A percentile compares a stretch with the other conserved stretches of the same genome.
Evolutionary conservation across 331 rosid genomes (phyloP).

Genomic region (Arachis monticola): DNA sequence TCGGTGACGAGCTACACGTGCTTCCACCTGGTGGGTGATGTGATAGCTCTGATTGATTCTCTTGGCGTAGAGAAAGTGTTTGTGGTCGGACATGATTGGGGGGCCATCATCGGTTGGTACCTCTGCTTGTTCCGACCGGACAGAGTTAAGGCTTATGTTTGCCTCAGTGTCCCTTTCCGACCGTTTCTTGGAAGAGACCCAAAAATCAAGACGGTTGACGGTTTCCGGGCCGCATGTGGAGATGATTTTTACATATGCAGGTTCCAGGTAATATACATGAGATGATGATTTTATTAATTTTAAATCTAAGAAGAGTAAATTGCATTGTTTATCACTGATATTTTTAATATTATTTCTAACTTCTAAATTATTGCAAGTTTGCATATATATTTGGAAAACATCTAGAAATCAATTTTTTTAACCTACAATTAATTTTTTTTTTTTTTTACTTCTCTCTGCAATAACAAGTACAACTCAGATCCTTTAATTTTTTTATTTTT

Average conservation of each 20-base stretch:
- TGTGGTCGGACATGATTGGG: conserved; percentile 50
- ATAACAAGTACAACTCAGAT: too few relatives aligned
- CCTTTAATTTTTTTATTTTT: too few relatives aligned
- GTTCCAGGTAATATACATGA: conserved; percentile 38
- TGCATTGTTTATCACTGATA: too few relatives aligned
- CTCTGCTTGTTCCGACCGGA: conserved; percentile 49
- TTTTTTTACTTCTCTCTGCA: too few relatives aligned
- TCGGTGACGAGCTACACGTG: conserved; percentile 32
- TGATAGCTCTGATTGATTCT: conserved; percentile 45
- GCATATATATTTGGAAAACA: too few relatives aligned
- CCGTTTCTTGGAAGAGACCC: conserved; percentile 39
- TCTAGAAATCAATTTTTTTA: too few relatives aligned
- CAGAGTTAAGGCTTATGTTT: conserved; percentile 48
- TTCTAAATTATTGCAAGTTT: too few relatives aligned
- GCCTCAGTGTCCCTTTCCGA: conserved; percentile 44
- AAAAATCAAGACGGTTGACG: conserved; percentile 13
- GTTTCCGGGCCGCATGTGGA: conserved; percentile 24
- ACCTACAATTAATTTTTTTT: too few relatives aligned
- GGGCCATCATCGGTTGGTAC: conserved; percentile 44
- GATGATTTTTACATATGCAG: conserved; percentile 53
- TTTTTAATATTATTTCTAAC: too few relatives aligned
- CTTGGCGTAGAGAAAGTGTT: conserved; percentile 39
- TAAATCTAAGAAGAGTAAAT: too few relatives aligned
- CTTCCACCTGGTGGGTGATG: conserved; percentile 44
- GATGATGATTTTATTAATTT: too few relatives aligned